Percentiles rank a stretch among this genome's conserved stretches.
Conservation (phyloP, 2,329 filamentous ascomycete species). For the Pseudocercospora macadamiae region DNA sequence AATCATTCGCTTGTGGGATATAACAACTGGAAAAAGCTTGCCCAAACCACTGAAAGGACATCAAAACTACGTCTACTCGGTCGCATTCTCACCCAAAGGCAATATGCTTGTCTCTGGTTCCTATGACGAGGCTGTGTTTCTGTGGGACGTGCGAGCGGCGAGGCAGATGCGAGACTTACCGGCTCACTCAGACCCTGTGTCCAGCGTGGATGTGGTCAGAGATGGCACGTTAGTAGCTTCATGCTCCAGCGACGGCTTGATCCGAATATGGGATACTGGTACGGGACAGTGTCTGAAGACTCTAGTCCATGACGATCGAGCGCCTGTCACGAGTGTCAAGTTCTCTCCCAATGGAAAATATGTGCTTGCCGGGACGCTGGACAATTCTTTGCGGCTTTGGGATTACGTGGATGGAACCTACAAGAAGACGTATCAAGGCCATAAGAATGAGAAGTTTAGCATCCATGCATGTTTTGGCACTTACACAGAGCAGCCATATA, state of each 20-base stretch:
- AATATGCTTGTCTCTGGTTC: conserved; percentile 95
- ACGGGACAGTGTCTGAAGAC: conserved; percentile 95
- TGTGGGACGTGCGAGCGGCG: conserved; percentile 93
- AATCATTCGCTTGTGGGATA: conserved; percentile 88
- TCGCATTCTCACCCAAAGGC: conserved; percentile 96
- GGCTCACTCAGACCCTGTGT: conserved; percentile 92
- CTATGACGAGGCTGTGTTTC: conserved; percentile 94
- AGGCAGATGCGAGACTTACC: conserved; percentile 87
- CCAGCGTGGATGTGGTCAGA: conserved; percentile 87
- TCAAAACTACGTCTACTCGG: conserved; percentile 92
- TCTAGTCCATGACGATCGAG: conserved; percentile 94
- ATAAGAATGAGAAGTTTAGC: conserved; percentile 80
- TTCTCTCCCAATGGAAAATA: conserved; percentile 95
- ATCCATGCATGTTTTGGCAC: conserved; percentile 82
- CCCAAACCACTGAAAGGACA: conserved; percentile 74
- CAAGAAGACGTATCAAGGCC: conserved; percentile 96
- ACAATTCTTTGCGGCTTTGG: conserved; percentile 89
- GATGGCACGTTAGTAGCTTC: conserved; percentile 92
- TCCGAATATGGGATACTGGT: conserved; percentile 92
- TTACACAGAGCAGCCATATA: conserved; percentile 48
- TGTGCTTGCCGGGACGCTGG: conserved; percentile 87
- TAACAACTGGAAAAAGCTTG: conserved; percentile 60
- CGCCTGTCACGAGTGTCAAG: conserved; percentile 82
- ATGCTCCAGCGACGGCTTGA: conserved; percentile 87
- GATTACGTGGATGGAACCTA: conserved; percentile 90